Conservation (phyloP, 2,329 filamentous ascomycete species). For the Hypomyces perniciosus region DNA sequence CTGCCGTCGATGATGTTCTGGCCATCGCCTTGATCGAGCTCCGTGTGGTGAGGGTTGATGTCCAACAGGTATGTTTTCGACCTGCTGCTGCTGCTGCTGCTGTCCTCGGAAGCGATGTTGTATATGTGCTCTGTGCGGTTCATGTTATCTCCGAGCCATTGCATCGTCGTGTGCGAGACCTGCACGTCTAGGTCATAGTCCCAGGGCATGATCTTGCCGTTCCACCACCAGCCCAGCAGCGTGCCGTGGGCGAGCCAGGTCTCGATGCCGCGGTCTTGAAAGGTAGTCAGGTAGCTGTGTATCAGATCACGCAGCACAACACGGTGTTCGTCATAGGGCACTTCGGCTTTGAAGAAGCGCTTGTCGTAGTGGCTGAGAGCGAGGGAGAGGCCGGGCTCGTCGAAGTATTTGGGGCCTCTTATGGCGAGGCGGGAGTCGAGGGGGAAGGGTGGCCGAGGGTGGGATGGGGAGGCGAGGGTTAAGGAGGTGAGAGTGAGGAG, state of each 20-base stretch:
- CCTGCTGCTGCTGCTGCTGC: constrained; percentile 32
- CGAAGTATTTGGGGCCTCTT: constrained; percentile 52
- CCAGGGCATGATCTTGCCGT: constrained; percentile 70
- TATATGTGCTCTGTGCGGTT: constrained; percentile 65
- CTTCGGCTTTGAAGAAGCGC: constrained; percentile 59
- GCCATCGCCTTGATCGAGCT: constrained; percentile 58
- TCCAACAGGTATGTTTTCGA: constrained; percentile 62
- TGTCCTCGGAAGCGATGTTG: constrained; percentile 4
- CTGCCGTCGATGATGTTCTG: constrained; percentile 77
- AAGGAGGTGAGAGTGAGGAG: constrained; percentile 1
- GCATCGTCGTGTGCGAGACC: constrained; percentile 61
- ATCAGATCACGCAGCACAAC: constrained; percentile 63
- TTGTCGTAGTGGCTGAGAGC: constrained; percentile 67
- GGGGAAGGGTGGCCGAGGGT: neutral
- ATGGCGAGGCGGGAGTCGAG: constrained; percentile 2
- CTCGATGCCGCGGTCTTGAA: constrained; percentile 59
- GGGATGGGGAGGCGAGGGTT: constrained; percentile 1
- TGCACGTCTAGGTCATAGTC: constrained; percentile 82
- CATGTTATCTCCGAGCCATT: constrained; percentile 56
- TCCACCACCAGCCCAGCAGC: constrained; percentile 87
- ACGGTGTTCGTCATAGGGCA: constrained; percentile 62
- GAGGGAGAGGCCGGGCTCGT: constrained; percentile 55
- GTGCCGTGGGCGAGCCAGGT: constrained; percentile 87
- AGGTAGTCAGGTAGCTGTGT: constrained; percentile 65
- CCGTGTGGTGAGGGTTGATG: constrained; percentile 63